Conservation (phyloP, 371 early-diverging fungal genomes). For the Mucor piriformis region DNA sequence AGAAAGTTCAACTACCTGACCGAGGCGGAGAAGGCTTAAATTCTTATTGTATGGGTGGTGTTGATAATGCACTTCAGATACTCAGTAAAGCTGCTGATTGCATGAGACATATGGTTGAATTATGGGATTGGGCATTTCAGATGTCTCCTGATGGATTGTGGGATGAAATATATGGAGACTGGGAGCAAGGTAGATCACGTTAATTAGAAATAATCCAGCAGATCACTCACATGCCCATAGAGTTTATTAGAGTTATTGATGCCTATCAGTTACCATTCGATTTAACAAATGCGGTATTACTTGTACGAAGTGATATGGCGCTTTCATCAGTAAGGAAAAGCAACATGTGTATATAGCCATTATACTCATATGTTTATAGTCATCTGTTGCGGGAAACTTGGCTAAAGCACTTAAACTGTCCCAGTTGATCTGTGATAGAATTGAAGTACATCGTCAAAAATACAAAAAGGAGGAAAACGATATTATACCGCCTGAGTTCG, state of each 20-base stretch:
- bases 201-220: background rate
- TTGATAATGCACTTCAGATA: constrained; percentile 39
- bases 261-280: constrained; percentile 43
- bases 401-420: constrained; percentile 43
- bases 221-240: background rate
- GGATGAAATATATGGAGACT: constrained; percentile 19
- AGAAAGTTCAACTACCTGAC: constrained; percentile 11
- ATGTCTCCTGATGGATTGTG: constrained; percentile 20
- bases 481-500: constrained; percentile 25
- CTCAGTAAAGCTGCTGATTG: constrained; percentile 45
- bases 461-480: constrained; percentile 28
- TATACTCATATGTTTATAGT: constrained; percentile 15
- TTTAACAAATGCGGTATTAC: constrained; percentile 38
- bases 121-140: constrained; percentile 41
- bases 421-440: constrained; percentile 46
- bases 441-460: constrained; percentile 39
- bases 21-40: constrained; percentile 35
- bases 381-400: constrained; percentile 39
- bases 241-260: constrained; percentile 37
- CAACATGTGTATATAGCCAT: background rate
- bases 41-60: constrained; percentile 44
- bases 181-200: constrained; percentile 34
- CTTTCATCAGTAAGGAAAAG: constrained; percentile 37
- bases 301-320: constrained; percentile 45
- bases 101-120: constrained; percentile 37